phyloP scores from a whole-genome alignment of 2,329 filamentous ascomycete genomes.

The Xylaria digitata region DNA sequence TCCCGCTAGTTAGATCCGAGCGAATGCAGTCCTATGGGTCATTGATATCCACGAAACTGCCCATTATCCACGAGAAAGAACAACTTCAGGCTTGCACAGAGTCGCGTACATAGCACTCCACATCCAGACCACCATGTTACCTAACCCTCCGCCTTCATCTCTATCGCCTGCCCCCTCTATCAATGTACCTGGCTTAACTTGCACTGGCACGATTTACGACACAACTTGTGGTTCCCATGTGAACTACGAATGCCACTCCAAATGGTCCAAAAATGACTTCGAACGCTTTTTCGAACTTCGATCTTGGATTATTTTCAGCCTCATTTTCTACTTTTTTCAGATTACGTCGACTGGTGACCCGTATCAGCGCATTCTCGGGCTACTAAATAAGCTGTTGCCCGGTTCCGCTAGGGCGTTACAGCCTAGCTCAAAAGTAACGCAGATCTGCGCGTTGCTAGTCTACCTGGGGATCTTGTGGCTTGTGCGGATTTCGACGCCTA shows the following conservation, averaged over 20 bases:
- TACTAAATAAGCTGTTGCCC: neutral
- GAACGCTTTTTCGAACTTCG: neutral
- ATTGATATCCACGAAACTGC: no score
- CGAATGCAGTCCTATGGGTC: no score
- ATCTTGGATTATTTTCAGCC: neutral
- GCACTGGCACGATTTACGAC: slow-evolving; percentile 5
- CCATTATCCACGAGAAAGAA: no score
- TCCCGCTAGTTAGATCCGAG: no score
- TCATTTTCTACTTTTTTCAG: neutral
- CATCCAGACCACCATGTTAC: no score
- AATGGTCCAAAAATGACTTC: neutral
- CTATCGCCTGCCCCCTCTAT: neutral
- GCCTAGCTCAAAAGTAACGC: neutral
- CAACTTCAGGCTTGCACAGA: no score
- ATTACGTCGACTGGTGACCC: no score
- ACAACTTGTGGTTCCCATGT: neutral
- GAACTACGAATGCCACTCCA: neutral
- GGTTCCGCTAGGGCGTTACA: neutral
- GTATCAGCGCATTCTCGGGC: neutral
- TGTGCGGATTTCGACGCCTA: neutral
- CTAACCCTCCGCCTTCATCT: no score
- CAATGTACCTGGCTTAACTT: neutral
- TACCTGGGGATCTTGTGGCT: neutral
- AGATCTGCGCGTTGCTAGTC: neutral
- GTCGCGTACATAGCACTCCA: no score